Percentiles rank a stretch among this genome's conserved stretches.
Conservation (phyloP, 345 rosid species). For the Brassica carinata region DNA sequence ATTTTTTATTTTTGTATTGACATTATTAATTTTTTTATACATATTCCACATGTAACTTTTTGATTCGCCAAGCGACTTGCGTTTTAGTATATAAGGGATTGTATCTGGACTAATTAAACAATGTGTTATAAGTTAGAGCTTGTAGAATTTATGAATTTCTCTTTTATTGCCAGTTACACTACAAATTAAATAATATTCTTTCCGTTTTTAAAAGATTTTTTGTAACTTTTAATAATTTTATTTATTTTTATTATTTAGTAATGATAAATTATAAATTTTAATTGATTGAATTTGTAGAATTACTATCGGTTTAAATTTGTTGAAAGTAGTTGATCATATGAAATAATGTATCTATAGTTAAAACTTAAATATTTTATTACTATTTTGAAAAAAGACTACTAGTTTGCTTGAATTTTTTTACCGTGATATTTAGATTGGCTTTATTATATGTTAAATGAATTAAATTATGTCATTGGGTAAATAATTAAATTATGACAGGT, state of each 20-base stretch:
- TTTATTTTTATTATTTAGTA: too few species aligned
- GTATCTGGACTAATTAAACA: conserved; percentile 1
- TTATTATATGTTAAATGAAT: not conserved
- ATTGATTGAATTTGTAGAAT: not conserved
- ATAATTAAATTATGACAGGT: too few species aligned
- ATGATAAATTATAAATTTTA: too few species aligned
- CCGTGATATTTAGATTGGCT: not conserved
- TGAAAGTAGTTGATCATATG: not conserved
- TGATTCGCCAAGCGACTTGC: too few species aligned
- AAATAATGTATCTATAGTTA: not conserved
- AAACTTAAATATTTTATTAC: too few species aligned
- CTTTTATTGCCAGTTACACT: not conserved
- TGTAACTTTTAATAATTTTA: not conserved
- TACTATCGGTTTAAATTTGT: not conserved
- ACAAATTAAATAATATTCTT: not conserved
- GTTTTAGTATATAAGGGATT: too few species aligned
- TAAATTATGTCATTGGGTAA: not conserved
- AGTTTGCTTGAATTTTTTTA: not conserved
- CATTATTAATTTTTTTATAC: too few species aligned
- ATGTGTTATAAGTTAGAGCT: not conserved
- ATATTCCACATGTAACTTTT: too few species aligned
- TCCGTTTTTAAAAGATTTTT: not conserved
- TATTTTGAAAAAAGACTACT: too few species aligned
- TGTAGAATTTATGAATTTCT: not conserved
- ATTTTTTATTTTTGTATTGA: too few species aligned